Base-by-base conservation (phyloP, 768 basidiomycete genomes). In the Rubroboletus pulcherrimus region DNA sequence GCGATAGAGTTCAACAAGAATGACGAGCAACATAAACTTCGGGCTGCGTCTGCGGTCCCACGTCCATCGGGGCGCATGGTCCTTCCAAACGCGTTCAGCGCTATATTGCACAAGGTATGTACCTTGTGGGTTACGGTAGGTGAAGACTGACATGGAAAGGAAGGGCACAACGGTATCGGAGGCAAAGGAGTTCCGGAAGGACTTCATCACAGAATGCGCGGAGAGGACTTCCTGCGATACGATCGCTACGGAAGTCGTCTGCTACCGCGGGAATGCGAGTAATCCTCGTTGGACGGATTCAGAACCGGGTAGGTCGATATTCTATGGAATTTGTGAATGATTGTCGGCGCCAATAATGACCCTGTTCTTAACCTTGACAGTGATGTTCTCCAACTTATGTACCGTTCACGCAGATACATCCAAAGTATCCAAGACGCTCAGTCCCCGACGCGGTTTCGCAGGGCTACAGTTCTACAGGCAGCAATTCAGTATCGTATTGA, bases 401-500 rank as follows among this genome's bases (percentile, higher is more conserved):
- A 61, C 60, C 1, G 59, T 69, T 8, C 61, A 58, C 11, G 64
- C 66, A 15, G 61, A 73, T 33, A 68, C 61, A 2, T 71, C 72
- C 5, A 54, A 63, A 43, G 61, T 73, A 12, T 66, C 69, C 51
- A 68, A 51, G 52, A 66, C 59, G 17, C 55, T 71, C 51, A 68
- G 69, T 55, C 69, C 69, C 21, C 62, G 66, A n/a, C 66, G 62
- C 8, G 60, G 67, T 40, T 71, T 63, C 33, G 69, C 65, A 4
- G 65, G 64, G 10, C 31, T 70, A 8, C 63, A 68, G 49, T 74
- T 70, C 21, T 71, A 66, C 49, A 60, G 59, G 40, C 69, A 67
- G 38, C 55, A 66, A 10, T 80, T 73, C 51, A 71, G 74, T 12
- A 65, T 81, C 26, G 68, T 78, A 35, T 57, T 81, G 49, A 70